phyloP scores from a whole-genome alignment of 106 monocot species.

The Allium cepa region DNA sequence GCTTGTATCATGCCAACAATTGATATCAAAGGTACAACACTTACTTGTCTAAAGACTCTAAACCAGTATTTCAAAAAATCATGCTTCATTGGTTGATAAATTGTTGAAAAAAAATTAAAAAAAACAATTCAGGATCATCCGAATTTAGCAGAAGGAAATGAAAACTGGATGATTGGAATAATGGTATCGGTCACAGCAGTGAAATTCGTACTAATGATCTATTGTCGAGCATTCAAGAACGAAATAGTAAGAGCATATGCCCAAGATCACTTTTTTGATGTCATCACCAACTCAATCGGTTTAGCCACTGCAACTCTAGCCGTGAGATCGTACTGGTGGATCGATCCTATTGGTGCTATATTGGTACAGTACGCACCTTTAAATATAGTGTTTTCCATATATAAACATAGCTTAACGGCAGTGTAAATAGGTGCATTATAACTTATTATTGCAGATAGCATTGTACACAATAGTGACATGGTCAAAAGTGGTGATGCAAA shows the following conservation, averaged over 20 bases:
- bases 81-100: too few species aligned
- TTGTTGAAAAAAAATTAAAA: neutral
- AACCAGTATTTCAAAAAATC: neutral
- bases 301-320: constrained; percentile 63
- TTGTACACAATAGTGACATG: constrained; percentile 48
- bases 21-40: constrained; percentile 40
- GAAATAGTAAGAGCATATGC: constrained; percentile 84
- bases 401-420: too few species aligned
- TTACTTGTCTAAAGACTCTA: too few species aligned
- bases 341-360: constrained; percentile 80
- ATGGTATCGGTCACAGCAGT: constrained; percentile 61
- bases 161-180: constrained; percentile 74
- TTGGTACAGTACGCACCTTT: constrained; percentile 21
- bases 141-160: constrained; percentile 16
- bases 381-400: too few species aligned
- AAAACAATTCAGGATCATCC: constrained; percentile 31
- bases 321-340: constrained; percentile 53
- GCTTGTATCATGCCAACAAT: constrained; percentile 56
- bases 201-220: constrained; percentile 69
- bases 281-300: constrained; percentile 83
- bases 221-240: constrained; percentile 68
- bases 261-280: constrained; percentile 89
- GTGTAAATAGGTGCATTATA: neutral
- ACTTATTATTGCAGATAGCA: constrained; percentile 26
- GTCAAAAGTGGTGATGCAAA: constrained; percentile 38